phyloP scores from a whole-genome alignment of 306 rosid species.

The Vicia villosa region DNA sequence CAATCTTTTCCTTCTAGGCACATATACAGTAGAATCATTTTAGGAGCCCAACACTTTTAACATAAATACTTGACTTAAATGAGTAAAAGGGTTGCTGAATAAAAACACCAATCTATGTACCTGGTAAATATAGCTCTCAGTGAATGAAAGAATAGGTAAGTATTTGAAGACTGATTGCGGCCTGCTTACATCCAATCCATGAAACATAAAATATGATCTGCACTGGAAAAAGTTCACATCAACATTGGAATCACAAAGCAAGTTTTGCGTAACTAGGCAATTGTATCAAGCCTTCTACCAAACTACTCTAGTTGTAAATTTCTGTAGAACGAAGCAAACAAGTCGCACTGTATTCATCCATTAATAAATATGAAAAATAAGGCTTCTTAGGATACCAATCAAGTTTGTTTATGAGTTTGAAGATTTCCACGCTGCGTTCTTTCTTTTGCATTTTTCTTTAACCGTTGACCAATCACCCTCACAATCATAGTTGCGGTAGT shows the following conservation, averaged over 20 bases:
- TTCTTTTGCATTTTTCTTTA: neutral
- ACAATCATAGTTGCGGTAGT: neutral
- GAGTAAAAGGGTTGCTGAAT: slow-evolving; percentile 19
- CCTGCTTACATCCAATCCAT: slow-evolving; percentile 73
- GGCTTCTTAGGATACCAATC: neutral
- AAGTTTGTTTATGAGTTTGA: slow-evolving; percentile 5
- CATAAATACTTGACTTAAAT: neutral
- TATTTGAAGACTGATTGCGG: slow-evolving; percentile 72
- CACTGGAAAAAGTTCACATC: slow-evolving; percentile 56
- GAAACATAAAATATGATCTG: slow-evolving; percentile 97
- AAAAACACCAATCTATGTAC: slow-evolving; percentile 42
- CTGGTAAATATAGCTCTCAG: slow-evolving; percentile 92
- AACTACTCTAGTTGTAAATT: neutral
- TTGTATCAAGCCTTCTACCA: slow-evolving; percentile 21
- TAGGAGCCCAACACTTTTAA: slow-evolving; percentile 3
- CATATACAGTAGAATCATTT: slow-evolving; percentile 19
- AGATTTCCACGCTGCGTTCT: slow-evolving; percentile 13
- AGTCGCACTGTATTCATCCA: neutral
- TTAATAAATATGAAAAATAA: slow-evolving; percentile 13
- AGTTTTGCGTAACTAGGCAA: slow-evolving; percentile 14
- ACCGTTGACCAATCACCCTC: neutral
- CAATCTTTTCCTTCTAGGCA: slow-evolving; percentile 20
- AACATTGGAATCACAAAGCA: slow-evolving; percentile 26
- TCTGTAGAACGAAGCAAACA: neutral
- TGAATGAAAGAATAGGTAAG: slow-evolving; percentile 78